Base-by-base conservation (phyloP, 2,329 filamentous ascomycete genomes). In the Aureobasidium sp. region DNA sequence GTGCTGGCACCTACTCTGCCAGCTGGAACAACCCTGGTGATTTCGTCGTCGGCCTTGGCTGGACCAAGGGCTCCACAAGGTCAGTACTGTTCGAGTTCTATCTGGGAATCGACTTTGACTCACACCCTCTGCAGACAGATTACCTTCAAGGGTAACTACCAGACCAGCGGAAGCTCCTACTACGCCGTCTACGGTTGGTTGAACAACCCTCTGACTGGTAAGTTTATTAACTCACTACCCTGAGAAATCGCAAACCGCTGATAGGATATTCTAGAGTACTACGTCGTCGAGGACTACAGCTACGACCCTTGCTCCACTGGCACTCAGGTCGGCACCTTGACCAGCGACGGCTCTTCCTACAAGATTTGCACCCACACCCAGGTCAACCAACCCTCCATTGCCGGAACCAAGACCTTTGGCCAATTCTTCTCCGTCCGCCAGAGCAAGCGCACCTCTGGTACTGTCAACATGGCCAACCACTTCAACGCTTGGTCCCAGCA, bases 151-250 rank as follows among this genome's bases (percentile, higher is more conserved):
- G 77, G 72, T 39, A 68, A 64, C 30, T 79, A 72, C 69, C 68
- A 61, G 53, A 70, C 73, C 53, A 69, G 68, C 53, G 74, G 74
- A 57, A 78, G 78, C 68, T 62, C 62, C 21, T 81, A 80, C 63
- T 71, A 82, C 17, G 66, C 77, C 14, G 64, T 81, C 21, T 81
- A 81, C 61, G 78, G 79, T 41, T 82, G 79, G 77, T 78, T 74
- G 2, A 67, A 62, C 25, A 72, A 71, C 63, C 76, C 76, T 0
- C 65, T 79, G 17, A 69, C 69, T 59, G 34, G 34, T 40, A 19
- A 34, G 38, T 10, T 8, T 2, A 16, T 4, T n/a, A 8, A 16
- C 4, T 8, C 6, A 40, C 16, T 4, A 25, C n/a, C n/a, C n/a
- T n/a, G n/a, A n/a, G n/a, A n/a, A n/a, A n/a, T n/a, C n/a, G n/a